These are phyloP conservation scores for Macrolepiota dolichaula DNA, from an alignment of 768 basidiomycete genomes.

Conservation along the genomic window DNA sequence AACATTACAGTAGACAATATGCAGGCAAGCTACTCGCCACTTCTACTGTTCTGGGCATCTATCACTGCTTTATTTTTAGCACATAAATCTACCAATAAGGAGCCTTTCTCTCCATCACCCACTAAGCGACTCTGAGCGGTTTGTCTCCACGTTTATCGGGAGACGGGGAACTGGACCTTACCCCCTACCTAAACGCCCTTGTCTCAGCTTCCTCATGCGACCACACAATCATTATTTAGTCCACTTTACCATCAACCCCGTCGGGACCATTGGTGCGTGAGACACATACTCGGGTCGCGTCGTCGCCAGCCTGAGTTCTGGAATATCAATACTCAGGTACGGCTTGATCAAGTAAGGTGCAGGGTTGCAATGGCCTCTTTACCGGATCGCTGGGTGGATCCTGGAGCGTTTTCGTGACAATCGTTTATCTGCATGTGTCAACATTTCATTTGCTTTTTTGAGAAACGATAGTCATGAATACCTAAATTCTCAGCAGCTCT, in stretches of 20 bases:
- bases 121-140: neutral
- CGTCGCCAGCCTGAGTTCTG: neutral
- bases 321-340: neutral
- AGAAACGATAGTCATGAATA: neutral
- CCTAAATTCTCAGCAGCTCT: neutral
- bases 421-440: neutral
- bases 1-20: too few species aligned
- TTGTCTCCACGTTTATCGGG: neutral
- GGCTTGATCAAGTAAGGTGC: too few species aligned
- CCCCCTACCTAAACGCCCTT: neutral
- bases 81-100: too few species aligned
- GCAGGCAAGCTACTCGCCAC: too few species aligned
- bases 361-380: too few species aligned
- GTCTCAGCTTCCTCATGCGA: neutral
- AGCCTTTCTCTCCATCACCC: neutral
- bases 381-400: neutral
- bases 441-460: neutral
- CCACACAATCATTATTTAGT: neutral
- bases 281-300: neutral
- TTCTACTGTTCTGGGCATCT: too few species aligned
- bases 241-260: neutral
- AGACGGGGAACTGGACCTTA: too few species aligned
- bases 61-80: too few species aligned
- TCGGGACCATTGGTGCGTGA: neutral
- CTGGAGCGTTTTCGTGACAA: neutral